Percentiles rank a stretch among this genome's conserved stretches.
These are phyloP conservation scores for Geoglossum glabrum DNA, from an alignment of 495 filamentous ascomycete species.

Conservation along the genomic window DNA sequence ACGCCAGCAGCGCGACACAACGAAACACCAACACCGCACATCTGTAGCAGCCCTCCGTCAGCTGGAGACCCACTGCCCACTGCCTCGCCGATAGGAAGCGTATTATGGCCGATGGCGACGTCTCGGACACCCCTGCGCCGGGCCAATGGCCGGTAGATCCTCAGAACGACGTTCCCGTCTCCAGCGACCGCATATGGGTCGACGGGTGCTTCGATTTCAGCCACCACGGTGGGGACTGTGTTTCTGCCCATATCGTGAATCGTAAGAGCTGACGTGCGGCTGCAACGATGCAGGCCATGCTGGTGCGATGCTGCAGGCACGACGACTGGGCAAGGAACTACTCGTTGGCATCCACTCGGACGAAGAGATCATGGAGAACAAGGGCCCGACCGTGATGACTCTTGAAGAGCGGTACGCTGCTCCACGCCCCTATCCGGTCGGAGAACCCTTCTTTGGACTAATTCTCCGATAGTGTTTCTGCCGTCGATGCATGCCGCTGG, in stretches of 20 bases:
- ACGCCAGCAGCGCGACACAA: background rate
- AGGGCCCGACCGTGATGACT: constrained; percentile 95
- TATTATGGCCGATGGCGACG: background rate
- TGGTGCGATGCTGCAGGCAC: constrained; percentile 88
- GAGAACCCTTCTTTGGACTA: background rate
- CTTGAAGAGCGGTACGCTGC: constrained; percentile 53
- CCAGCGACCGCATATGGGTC: constrained; percentile 74
- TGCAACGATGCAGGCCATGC: constrained; percentile 51
- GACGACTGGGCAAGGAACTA: constrained; percentile 66
- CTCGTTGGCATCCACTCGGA: constrained; percentile 88
- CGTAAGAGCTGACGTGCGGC: constrained; percentile 5
- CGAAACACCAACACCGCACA: background rate
- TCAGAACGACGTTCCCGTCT: constrained; percentile 37
- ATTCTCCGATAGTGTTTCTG: constrained; percentile 33
- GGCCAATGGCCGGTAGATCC: constrained; percentile 49
- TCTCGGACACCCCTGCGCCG: constrained; percentile 17
- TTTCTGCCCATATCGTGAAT: background rate
- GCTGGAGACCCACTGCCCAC: too few relatives aligned
- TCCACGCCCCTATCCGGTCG: background rate
- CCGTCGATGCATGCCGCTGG: constrained; percentile 91
- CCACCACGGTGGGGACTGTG: constrained; percentile 55
- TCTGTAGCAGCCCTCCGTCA: background rate
- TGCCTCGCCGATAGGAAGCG: background rate
- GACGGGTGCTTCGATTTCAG: constrained; percentile 98
- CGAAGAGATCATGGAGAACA: constrained; percentile 84